These are phyloP conservation scores for Hibiscus mutabilis DNA, from an alignment of 345 rosid species.

Conservation along the genomic window DNA sequence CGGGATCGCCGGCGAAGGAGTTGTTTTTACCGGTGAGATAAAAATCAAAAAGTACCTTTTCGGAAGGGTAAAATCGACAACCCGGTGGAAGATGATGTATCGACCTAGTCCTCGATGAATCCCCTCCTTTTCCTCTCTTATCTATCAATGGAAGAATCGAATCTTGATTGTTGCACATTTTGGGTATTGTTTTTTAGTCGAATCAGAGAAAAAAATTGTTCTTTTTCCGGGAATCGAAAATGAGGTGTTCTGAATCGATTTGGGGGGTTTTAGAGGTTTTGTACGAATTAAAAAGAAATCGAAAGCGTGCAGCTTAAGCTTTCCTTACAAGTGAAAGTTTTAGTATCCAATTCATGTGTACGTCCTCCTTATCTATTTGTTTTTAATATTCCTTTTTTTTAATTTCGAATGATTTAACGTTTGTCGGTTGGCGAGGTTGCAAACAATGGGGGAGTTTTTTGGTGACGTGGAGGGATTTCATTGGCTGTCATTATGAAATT, in stretches of 20 bases:
- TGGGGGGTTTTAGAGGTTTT: background rate
- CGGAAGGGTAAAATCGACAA: conserved; percentile 43
- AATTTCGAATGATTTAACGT: too few relatives aligned
- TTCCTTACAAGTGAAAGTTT: background rate
- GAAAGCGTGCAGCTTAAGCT: conserved; percentile 4
- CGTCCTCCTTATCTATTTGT: background rate
- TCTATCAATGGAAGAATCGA: background rate
- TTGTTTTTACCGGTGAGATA: conserved; percentile 38
- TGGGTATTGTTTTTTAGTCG: background rate
- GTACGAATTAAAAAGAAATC: background rate
- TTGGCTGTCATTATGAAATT: background rate
- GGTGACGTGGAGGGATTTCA: background rate
- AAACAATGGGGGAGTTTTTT: background rate
- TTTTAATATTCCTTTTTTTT: background rate
- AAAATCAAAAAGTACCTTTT: conserved; percentile 28
- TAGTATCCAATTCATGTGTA: background rate
- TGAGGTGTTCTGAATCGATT: background rate
- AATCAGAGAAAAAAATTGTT: background rate
- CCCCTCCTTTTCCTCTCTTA: background rate
- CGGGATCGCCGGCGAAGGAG: background rate
- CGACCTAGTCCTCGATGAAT: background rate
- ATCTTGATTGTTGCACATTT: background rate
- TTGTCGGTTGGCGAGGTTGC: too few relatives aligned
- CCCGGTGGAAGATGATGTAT: conserved; percentile 31
- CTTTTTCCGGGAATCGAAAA: background rate